Base-by-base conservation (phyloP, 768 basidiomycete species). In the Phaeotremella fagi region DNA sequence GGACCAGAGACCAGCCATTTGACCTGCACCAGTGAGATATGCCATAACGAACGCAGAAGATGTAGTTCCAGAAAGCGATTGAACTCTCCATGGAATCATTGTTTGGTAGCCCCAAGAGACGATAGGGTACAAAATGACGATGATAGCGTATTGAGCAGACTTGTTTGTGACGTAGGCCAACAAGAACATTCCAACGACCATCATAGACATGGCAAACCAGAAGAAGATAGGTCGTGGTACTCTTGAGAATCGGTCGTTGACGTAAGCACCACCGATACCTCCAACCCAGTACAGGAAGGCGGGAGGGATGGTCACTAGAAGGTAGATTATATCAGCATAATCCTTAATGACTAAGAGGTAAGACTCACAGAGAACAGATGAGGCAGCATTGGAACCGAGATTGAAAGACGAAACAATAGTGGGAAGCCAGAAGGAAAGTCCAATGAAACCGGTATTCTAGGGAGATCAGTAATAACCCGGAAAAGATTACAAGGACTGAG, bases 361-460 rank as follows among this genome's bases (percentile, higher is more conserved):
- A 33, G 7, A 33, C 31, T 33, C 7, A 33, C 31, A 16, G 31
- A 33, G 31, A 7, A 33, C 31, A 16, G 7, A 7, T 33, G 7
- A 16, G 16, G 31, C 31, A 16, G 16, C 16, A 16, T 33, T 15
- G 77, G 80, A 54, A 62, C 76, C 26, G 80, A 81, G 68, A 79
- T 51, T 51, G 28, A 58, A 50, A 20, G 4, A 3, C 1, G 51
- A 26, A 26, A 59, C 35, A 22, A 59, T 45, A 16, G 52, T 41
- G 11, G 52, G 52, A 0, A 53, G 47, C 57, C 57, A 54, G 16
- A 49, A 59, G 2, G 11, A 14, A 11, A 45, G 46, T 31, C 45
- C 43, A 80, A 38, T 66, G 1, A 35, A 41, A 12, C 47, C 52
- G 14, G 33, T 78, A 0, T 80, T 81, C 61, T 33, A 16, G 9